Base-by-base conservation (phyloP, 2,329 filamentous ascomycete genomes). In the Aschersonia sp. region DNA sequence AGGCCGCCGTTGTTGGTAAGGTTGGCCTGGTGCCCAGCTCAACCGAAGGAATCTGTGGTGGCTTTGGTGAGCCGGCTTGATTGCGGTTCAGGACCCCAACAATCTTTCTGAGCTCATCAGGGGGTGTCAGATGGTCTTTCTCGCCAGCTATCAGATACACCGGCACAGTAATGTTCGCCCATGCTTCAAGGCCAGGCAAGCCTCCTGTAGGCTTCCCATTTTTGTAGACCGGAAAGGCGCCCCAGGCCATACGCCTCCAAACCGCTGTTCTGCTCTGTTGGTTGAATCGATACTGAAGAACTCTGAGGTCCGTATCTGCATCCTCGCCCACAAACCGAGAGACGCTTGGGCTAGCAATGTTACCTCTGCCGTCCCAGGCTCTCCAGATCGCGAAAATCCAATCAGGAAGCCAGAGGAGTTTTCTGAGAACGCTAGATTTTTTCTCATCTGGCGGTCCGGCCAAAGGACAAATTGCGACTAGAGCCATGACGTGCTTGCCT, bases 381-480 rank as follows among this genome's bases (percentile, higher is more conserved):
- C 90, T 76, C 72, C 85, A 84, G 2, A 90, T 58, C 52, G 92
- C 73, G 58, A 97, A 92, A 0, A 94, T 51, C 49, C 74, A 72
- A 5, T 72, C 74, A 0, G 90, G 90, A 22, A 94, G 68, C 58
- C 73, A 77, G 3, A 89, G 70, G 2, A 87, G 62, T 45, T 68
- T 73, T 48, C 72, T 73, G 4, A 72, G 67, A 53, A 77, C 64
- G 29, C 48, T 51, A 6, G 59, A 56, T 32, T 50, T 59, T 1
- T 74, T 58, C 49, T 77, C 68, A 12, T 70, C 70, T 1, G 76
- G 76, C 2, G 86, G 79, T 0, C 75, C 74, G 5, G 85, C 76
- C 31, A 79, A 71, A 2, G 92, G 90, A 53, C 88, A 95, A 30
- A 97, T 81, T 4, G 81, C 87, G 32, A 95, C 70, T 6, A 95